Evolutionary conservation across 257 asterid species (phyloP).

Genomic region (Nicotiana attenuata): DNA sequence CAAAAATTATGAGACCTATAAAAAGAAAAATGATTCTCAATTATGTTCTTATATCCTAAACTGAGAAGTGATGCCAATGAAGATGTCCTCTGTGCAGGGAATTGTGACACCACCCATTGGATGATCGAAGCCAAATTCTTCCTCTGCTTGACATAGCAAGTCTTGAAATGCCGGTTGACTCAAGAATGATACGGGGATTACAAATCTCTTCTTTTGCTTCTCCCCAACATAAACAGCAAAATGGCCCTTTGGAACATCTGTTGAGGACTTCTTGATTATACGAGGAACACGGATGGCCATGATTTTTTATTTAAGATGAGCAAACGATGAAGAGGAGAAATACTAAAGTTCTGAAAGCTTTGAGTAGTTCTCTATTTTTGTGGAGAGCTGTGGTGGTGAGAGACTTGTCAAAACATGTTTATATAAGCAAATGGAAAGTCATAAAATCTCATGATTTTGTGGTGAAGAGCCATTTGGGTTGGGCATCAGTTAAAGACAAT

Average conservation of each 20-base stretch:
- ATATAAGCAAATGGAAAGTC: neutral
- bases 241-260: conserved; percentile 46
- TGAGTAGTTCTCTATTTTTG: too few relatives aligned
- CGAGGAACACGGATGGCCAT: neutral
- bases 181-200: conserved; percentile 22
- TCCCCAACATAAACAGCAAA: conserved; percentile 49
- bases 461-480: neutral
- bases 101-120: conserved; percentile 56
- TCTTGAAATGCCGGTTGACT: conserved; percentile 41
- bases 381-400: too few relatives aligned
- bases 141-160: conserved; percentile 31
- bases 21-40: too few relatives aligned
- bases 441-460: too few relatives aligned
- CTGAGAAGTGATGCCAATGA: conserved; percentile 25
- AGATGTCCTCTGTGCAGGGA: conserved; percentile 33
- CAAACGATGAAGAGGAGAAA: too few relatives aligned
- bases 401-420: too few relatives aligned
- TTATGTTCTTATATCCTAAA: neutral
- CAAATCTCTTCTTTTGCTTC: conserved; percentile 24
- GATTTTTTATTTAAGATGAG: too few relatives aligned
- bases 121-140: conserved; percentile 35
- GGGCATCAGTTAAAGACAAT: neutral
- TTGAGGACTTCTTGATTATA: neutral
- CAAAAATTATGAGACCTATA: neutral
- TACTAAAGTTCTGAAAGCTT: too few relatives aligned